phyloP scores from a whole-genome alignment of 1,139 yeast genomes.

The Magnusiomyces paraingens region DNA sequence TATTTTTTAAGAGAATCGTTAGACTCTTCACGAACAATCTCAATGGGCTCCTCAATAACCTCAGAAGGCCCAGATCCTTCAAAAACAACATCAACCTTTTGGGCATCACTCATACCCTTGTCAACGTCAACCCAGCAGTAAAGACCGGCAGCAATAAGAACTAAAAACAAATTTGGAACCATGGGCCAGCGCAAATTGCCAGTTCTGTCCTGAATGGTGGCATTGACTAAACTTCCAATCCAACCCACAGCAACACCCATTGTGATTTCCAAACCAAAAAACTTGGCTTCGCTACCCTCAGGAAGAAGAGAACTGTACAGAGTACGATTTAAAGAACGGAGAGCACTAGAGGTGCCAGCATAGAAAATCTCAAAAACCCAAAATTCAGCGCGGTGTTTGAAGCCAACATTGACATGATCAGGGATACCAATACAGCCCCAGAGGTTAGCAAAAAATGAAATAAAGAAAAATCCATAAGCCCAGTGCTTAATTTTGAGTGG shows the following conservation, averaged over 20 bases:
- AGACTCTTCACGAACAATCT: background rate
- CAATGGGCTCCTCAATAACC: background rate
- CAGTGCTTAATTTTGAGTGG: slow-evolving; percentile 33
- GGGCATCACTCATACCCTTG: slow-evolving; percentile 29
- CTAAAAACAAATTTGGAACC: slow-evolving; percentile 37
- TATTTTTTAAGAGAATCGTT: background rate
- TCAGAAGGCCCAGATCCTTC: background rate
- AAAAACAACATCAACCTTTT: slow-evolving; percentile 5
- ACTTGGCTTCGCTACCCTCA: slow-evolving; percentile 42
- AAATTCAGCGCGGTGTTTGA: slow-evolving; percentile 42
- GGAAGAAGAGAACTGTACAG: slow-evolving; percentile 40
- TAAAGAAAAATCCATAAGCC: slow-evolving; percentile 33
- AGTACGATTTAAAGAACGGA: slow-evolving; percentile 38
- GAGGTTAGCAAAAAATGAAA: slow-evolving; percentile 36
- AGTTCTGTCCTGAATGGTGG: slow-evolving; percentile 40
- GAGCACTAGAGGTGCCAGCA: slow-evolving; percentile 36
- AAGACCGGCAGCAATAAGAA: slow-evolving; percentile 28
- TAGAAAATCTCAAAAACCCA: slow-evolving; percentile 41
- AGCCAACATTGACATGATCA: slow-evolving; percentile 32
- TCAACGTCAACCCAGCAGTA: slow-evolving; percentile 35
- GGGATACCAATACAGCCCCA: slow-evolving; percentile 43
- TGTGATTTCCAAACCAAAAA: slow-evolving; percentile 41
- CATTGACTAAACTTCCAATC: slow-evolving; percentile 41
- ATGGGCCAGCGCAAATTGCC: slow-evolving; percentile 39
- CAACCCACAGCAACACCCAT: slow-evolving; percentile 43